These are phyloP conservation scores for Neoboletus subvelutipes DNA, from an alignment of 768 basidiomycete genomes.

Conservation along the genomic window DNA sequence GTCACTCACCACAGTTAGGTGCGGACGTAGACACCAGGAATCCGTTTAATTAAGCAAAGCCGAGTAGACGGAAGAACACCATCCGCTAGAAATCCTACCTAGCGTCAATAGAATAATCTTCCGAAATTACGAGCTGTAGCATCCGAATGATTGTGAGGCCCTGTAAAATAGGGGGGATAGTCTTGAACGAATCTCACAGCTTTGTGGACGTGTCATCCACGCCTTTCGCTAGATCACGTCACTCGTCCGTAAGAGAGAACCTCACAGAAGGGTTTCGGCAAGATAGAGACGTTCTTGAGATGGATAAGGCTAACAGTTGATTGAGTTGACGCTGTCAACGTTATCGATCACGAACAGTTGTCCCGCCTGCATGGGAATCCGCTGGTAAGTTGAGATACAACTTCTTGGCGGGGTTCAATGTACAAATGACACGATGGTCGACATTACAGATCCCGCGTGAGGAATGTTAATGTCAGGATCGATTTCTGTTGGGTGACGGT, in stretches of 20 bases:
- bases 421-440: background rate
- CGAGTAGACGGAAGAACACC: background rate
- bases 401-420: background rate
- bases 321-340: background rate
- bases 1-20: background rate
- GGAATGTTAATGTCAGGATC: no score
- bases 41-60: background rate
- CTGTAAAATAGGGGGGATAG: no score
- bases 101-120: background rate
- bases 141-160: background rate
- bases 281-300: background rate
- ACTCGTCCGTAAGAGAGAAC: background rate
- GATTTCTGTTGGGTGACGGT: background rate
- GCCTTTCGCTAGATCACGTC: background rate
- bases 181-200: background rate
- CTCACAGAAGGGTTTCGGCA: background rate
- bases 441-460: background rate
- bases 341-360: background rate
- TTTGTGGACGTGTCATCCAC: background rate
- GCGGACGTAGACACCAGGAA: background rate
- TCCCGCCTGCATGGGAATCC: background rate
- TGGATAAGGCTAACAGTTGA: background rate
- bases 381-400: background rate
- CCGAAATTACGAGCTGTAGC: background rate
- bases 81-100: background rate